Percentiles rank a stretch among this genome's conserved stretches.
Evolutionary conservation across 2,329 filamentous ascomycete species (phyloP).

Genomic region (Pseudocercospora eumusae): DNA sequence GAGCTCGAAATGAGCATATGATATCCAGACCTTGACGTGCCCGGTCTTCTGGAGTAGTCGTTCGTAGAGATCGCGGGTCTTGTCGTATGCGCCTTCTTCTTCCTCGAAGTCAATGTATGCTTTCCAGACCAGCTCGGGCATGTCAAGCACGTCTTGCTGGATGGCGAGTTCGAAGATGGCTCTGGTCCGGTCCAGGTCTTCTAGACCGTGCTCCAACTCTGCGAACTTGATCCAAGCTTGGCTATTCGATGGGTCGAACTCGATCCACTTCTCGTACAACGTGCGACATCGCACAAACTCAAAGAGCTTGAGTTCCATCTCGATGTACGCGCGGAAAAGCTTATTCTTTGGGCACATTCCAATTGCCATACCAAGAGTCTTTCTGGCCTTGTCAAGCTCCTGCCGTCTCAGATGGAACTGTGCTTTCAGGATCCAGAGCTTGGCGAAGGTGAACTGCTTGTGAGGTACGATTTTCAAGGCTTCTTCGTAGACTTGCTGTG

Average conservation of each 20-base stretch:
- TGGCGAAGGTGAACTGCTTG: constrained; percentile 96
- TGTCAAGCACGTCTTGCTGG: constrained; percentile 79
- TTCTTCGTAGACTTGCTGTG: constrained; percentile 86
- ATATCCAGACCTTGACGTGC: constrained; percentile 99
- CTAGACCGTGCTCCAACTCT: constrained; percentile 85
- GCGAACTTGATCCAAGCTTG: constrained; percentile 97
- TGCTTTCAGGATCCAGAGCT: constrained; percentile 90
- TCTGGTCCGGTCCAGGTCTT: constrained; percentile 82
- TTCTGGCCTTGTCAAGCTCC: constrained; percentile 76
- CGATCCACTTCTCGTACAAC: constrained; percentile 89
- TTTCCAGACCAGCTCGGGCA: constrained; percentile 98
- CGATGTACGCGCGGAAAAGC: constrained; percentile 89
- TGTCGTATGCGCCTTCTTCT: constrained; percentile 78
- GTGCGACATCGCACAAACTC: constrained; percentile 90
- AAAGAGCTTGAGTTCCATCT: constrained; percentile 88
- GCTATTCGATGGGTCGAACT: constrained; percentile 87
- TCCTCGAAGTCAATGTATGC: constrained; percentile 98
- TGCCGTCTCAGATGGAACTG: constrained; percentile 90
- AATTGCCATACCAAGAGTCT: constrained; percentile 84
- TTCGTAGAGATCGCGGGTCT: constrained; percentile 81
- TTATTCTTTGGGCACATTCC: constrained; percentile 96
- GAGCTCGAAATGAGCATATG: constrained; percentile 97
- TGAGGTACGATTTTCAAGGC: constrained; percentile 87
- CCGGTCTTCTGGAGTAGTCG: constrained; percentile 90
- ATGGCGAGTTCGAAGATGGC: constrained; percentile 93